Evolutionary conservation across 306 rosid genomes (phyloP), one percentile per base, ranked within the genome.

Genomic region (Sophora flavescens): DNA sequence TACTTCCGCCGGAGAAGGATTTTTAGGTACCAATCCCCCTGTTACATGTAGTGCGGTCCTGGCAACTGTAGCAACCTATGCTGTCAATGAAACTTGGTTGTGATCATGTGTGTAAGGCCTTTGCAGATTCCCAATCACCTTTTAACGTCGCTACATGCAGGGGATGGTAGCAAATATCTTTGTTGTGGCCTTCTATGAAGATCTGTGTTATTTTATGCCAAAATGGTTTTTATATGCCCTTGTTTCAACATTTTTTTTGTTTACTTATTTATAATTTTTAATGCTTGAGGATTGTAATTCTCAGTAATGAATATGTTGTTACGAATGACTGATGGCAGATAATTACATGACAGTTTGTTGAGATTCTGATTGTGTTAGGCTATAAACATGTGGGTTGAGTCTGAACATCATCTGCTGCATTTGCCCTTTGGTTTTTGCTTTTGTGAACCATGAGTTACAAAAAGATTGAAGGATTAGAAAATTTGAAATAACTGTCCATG

Each of bases 261-360:
- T 47, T 8, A 36, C 0, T 12, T 2, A 1, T 60, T 59, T 33
- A n/a, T 26, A 35, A 6, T 71, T 54, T 54, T 35, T 5, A 52
- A 48, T 48, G 63, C 18, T 36, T 58, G 56, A 47, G 59, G 63
- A 68, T 48, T 35, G 66, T 61, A 30, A 36, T 68, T 76, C 53
- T 64, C 64, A 12, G 7, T 28, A 18, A 70, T 58, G 70, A 59
- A 69, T 56, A 13, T 61, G 57, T 71, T 22, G 5, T 53, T 68
- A 50, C 69, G 60, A 75, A 53, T 63, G 74, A 39, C 33, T 53
- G 68, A 82, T 70, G 75, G 80, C 93, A 93, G 99, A 88, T 91
- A 61, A 85, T 62, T 62, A 45, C 36, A 48, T 62, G 45, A 57
- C 15, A 28, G 67, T 14, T 61, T 16, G 52, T 74, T 70, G 66